phyloP scores from a whole-genome alignment of 768 basidiomycete species.

The Boletus sensibilis region DNA sequence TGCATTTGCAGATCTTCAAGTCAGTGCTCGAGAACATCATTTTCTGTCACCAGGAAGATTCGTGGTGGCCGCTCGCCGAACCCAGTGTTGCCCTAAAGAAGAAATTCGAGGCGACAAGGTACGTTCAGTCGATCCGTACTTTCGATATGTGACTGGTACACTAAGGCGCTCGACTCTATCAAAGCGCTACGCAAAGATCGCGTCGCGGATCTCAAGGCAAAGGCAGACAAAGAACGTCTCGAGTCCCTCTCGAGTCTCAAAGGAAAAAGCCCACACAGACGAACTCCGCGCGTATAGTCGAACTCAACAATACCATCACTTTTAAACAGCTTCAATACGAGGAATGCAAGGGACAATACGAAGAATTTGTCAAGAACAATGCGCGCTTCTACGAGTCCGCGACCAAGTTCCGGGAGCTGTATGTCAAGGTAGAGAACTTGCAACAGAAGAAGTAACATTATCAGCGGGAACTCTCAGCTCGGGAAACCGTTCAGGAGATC shows the following conservation, averaged over 20 bases:
- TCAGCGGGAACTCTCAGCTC: constrained; percentile 58
- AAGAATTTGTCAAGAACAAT: constrained; percentile 66
- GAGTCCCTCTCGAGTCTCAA: constrained; percentile 70
- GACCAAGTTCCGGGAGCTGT: constrained; percentile 83
- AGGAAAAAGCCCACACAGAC: constrained; percentile 85
- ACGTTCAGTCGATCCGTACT: constrained; percentile 11
- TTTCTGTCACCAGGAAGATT: constrained; percentile 99
- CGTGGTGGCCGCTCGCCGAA: constrained; percentile 95
- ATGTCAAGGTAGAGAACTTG: constrained; percentile 63
- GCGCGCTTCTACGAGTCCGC: constrained; percentile 79
- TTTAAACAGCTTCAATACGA: constrained; percentile 75
- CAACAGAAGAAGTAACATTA: constrained; percentile 60
- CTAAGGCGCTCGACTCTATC: constrained; percentile 93
- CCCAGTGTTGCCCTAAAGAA: constrained; percentile 91
- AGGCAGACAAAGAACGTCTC: constrained; percentile 88
- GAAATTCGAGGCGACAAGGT: constrained; percentile 99
- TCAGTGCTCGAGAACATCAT: constrained; percentile 99
- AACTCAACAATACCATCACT: constrained; percentile 59
- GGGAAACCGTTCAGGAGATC: constrained; percentile 64
- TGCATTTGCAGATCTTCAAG: constrained; percentile 89
- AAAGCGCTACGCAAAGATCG: constrained; percentile 89
- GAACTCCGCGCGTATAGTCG: constrained; percentile 69
- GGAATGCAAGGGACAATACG: constrained; percentile 62
- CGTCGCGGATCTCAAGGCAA: constrained; percentile 86
- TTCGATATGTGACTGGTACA: constrained; percentile 80